Percentiles rank a stretch among this genome's conserved stretches.
Evolutionary conservation across 2,329 filamentous ascomycete genomes (phyloP).

Genomic region (Ceratocystis albifundus): DNA sequence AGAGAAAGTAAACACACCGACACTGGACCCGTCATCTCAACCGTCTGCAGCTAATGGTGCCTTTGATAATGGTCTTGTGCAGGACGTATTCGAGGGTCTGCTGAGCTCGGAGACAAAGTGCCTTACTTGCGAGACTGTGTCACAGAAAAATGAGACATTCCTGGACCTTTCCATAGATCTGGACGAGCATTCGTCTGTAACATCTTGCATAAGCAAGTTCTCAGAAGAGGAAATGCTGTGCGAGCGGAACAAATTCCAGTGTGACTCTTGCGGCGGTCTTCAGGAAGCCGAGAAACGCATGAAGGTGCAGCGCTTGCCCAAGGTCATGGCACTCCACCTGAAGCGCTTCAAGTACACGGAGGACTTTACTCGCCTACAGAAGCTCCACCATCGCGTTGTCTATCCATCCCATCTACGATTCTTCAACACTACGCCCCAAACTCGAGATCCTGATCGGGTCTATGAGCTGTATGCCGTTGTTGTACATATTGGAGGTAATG

Average conservation of each 20-base stretch:
- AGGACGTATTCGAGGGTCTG: constrained; percentile 91
- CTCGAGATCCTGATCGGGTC: constrained; percentile 80
- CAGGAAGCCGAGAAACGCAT: constrained; percentile 98
- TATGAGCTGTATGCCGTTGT: constrained; percentile 97
- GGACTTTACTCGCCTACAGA: constrained; percentile 83
- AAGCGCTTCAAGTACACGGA: constrained; percentile 99
- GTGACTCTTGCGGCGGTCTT: constrained; percentile 88
- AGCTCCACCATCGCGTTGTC: constrained; percentile 90
- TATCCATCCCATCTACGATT: constrained; percentile 94
- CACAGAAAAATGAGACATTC: constrained; percentile 90
- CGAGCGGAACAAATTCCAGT: constrained; percentile 97
- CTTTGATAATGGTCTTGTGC: constrained; percentile 61
- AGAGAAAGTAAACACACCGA: constrained; percentile 40
- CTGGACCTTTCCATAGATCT: constrained; percentile 92
- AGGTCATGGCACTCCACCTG: constrained; percentile 80
- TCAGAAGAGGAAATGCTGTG: constrained; percentile 98
- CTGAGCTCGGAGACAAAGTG: constrained; percentile 94
- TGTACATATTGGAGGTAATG: constrained; percentile 91
- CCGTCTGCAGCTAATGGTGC: constrained; percentile 36
- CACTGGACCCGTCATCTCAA: constrained; percentile 37
- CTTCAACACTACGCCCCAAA: constrained; percentile 95
- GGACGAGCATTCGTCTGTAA: constrained; percentile 90
- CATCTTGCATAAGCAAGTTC: constrained; percentile 87
- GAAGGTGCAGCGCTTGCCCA: constrained; percentile 93
- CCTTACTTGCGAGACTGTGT: constrained; percentile 89